Percentiles rank a stretch among this genome's conserved stretches.
phyloP scores from a whole-genome alignment of 2,329 filamentous ascomycete species.

The Monilinia vaccinii-corymbosi region DNA sequence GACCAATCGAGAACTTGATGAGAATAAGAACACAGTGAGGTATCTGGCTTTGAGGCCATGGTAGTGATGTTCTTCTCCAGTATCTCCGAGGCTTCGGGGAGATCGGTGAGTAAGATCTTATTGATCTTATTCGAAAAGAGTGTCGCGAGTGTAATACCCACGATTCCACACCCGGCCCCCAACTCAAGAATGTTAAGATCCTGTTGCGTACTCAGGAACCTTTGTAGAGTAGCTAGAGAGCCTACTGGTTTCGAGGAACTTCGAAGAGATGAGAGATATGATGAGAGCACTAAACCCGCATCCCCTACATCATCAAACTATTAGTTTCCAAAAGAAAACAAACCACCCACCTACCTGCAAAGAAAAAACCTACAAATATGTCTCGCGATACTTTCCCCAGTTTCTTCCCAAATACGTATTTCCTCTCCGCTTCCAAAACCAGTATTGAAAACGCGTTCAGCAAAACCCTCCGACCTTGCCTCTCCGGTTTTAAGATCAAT shows the following conservation, averaged over 20 bases:
- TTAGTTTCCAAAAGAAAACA: conserved; percentile 13
- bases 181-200: conserved; percentile 50
- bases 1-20: conserved; percentile 53
- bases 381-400: conserved; percentile 61
- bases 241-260: background rate
- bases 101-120: conserved; percentile 51
- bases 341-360: conserved; percentile 12
- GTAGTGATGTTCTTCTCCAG: conserved; percentile 40
- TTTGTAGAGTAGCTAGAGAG: conserved; percentile 6
- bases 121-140: conserved; percentile 26
- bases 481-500: conserved; percentile 9
- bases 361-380: conserved; percentile 49
- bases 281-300: conserved; percentile 31
- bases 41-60: background rate
- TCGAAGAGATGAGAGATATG: conserved; percentile 25
- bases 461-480: conserved; percentile 11
- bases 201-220: conserved; percentile 13
- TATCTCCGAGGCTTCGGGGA: conserved; percentile 54
- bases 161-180: conserved; percentile 60
- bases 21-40: conserved; percentile 24
- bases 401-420: conserved; percentile 54
- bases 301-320: conserved; percentile 25
- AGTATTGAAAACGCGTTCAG: conserved; percentile 19
- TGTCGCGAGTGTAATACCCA: conserved; percentile 51
- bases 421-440: background rate